These are phyloP conservation scores for Pseudevernia furfuracea DNA, from an alignment of 495 filamentous ascomycete genomes.

Conservation along the genomic window DNA sequence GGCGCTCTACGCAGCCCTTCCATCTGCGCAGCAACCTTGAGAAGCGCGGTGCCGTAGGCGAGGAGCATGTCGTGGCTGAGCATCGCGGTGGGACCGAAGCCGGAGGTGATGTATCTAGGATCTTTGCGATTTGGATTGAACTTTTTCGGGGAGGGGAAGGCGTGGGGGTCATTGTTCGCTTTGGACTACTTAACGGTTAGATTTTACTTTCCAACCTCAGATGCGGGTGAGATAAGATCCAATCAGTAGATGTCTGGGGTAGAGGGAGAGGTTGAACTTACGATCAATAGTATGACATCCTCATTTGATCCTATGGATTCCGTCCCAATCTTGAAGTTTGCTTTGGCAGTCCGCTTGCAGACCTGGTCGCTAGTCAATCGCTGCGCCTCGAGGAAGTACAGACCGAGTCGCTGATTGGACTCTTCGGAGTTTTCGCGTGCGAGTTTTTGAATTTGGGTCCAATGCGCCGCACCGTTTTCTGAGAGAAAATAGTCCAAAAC, in stretches of 20 bases:
- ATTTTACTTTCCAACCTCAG: background rate
- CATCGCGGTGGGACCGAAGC: constrained; percentile 30
- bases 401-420: constrained; percentile 8
- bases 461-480: constrained; percentile 37
- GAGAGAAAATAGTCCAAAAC: constrained; percentile 35
- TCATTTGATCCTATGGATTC: background rate
- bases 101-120: constrained; percentile 49
- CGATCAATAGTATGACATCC: background rate
- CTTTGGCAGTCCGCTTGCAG: constrained; percentile 7
- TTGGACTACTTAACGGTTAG: constrained; percentile 9
- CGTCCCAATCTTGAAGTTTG: background rate
- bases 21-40: constrained; percentile 8
- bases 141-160: constrained; percentile 46
- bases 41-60: constrained; percentile 5
- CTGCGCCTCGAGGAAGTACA: constrained; percentile 23
- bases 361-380: constrained; percentile 18
- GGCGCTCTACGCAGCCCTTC: constrained; percentile 11
- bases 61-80: constrained; percentile 16
- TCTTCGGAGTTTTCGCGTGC: constrained; percentile 34
- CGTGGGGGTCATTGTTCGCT: constrained; percentile 4
- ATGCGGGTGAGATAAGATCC: too few relatives aligned
- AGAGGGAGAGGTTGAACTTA: background rate
- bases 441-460: constrained; percentile 41
- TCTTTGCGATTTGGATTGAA: constrained; percentile 46
- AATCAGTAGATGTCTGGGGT: too few relatives aligned